phyloP scores from a whole-genome alignment of 352 stramenopile genomes.

The Aphanomyces astaci region DNA sequence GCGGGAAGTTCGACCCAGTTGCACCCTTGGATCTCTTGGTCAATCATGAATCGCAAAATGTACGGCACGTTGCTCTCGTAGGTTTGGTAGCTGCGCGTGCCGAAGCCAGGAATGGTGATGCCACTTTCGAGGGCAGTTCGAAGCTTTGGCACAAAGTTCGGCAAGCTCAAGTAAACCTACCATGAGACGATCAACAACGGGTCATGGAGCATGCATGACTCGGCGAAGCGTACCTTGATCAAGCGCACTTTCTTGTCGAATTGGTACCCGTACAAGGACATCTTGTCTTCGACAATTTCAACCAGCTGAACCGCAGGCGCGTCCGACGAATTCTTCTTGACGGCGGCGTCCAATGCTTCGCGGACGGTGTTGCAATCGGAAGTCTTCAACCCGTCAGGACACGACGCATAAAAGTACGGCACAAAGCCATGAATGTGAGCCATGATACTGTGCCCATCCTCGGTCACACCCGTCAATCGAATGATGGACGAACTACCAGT shows the following conservation, averaged over 20 bases:
- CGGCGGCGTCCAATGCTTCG: conserved; percentile 42
- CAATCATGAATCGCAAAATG: conserved; percentile 99
- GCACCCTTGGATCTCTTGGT: conserved; percentile 93
- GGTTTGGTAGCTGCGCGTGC: conserved; percentile 75
- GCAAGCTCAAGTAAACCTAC: conserved; percentile 90
- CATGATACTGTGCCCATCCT: conserved; percentile 92
- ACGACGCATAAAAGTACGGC: conserved; percentile 95
- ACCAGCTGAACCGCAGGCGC: conserved; percentile 51
- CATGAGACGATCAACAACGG: too few species aligned
- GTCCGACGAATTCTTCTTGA: conserved; percentile 25
- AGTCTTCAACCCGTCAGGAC: conserved; percentile 57
- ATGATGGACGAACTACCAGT: conserved; percentile 86
- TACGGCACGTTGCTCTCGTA: conserved; percentile 99
- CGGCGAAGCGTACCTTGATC: conserved; percentile 38
- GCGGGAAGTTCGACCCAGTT: conserved; percentile 95
- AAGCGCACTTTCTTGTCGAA: conserved; percentile 59
- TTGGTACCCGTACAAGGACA: conserved; percentile 84
- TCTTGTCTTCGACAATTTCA: conserved; percentile 65
- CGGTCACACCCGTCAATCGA: conserved; percentile 94
- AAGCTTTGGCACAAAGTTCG: conserved; percentile 90
- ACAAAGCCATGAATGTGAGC: conserved; percentile 97
- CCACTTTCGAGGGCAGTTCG: conserved; percentile 86
- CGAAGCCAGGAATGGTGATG: conserved; percentile 33
- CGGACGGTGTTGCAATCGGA: conserved; percentile 63
- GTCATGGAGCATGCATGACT: not conserved